Percentiles rank a stretch among this genome's conserved stretches.
These are phyloP conservation scores for Brasilioporus rufonigricans DNA, from an alignment of 768 basidiomycete genomes.

Conservation along the genomic window DNA sequence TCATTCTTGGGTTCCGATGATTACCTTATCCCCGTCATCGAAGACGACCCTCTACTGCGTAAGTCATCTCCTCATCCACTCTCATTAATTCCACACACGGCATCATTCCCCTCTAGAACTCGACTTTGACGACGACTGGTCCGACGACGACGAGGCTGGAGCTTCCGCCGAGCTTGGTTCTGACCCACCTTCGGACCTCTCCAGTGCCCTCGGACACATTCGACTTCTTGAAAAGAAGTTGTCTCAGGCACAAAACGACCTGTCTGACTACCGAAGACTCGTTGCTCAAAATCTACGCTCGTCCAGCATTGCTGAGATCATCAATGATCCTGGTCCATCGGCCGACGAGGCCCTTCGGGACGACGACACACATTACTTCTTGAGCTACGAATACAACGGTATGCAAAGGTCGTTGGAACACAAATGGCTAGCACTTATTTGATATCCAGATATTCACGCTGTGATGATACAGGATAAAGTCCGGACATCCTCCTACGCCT, in stretches of 20 bases:
- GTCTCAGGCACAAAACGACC: slow-evolving; percentile 52
- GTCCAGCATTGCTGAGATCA: slow-evolving; percentile 40
- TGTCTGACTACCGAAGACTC: slow-evolving; percentile 60
- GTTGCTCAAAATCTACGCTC: slow-evolving; percentile 54
- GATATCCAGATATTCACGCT: slow-evolving; percentile 78
- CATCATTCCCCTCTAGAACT: slow-evolving; percentile 46
- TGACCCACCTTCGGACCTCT: slow-evolving; percentile 29
- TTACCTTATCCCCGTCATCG: slow-evolving; percentile 77
- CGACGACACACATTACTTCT: slow-evolving; percentile 93
- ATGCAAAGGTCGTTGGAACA: slow-evolving; percentile 1
- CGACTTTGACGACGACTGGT: slow-evolving; percentile 68
- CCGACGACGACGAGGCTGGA: slow-evolving; percentile 43
- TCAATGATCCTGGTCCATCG: slow-evolving; percentile 34
- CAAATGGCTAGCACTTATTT: background rate
- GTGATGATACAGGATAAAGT: slow-evolving; percentile 97
- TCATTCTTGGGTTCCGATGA: slow-evolving; percentile 69
- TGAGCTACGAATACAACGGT: slow-evolving; percentile 90
- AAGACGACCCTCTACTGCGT: slow-evolving; percentile 92
- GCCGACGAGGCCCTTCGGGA: slow-evolving; percentile 46
- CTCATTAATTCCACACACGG: too few species aligned
- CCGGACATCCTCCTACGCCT: slow-evolving; percentile 88
- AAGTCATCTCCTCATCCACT: slow-evolving; percentile 27
- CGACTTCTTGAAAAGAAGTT: slow-evolving; percentile 61
- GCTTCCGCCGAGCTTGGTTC: slow-evolving; percentile 1
- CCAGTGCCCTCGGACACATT: slow-evolving; percentile 44